Evolutionary conservation across 169 alveolate genomes (phyloP).

Genomic region (Plasmodium blacklocki): DNA sequence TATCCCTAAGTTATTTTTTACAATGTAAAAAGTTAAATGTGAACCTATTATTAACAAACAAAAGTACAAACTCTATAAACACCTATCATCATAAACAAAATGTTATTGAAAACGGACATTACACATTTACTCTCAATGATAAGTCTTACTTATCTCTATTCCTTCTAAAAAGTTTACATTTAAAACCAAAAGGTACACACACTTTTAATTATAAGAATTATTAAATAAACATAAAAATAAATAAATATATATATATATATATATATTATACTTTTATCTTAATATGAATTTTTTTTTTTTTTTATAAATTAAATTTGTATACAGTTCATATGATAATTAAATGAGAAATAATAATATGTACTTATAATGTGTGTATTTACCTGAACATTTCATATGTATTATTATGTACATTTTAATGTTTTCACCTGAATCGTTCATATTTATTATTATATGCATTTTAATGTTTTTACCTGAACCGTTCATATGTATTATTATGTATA

Average conservation of each 20-base stretch:
- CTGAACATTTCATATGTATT: no score
- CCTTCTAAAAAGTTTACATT: constrained; percentile 5
- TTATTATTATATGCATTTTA: no score
- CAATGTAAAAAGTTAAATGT: constrained; percentile 9
- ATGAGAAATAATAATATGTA: no score
- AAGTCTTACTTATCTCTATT: not conserved
- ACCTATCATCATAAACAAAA: not conserved
- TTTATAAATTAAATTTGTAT: no score
- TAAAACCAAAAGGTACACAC: constrained; percentile 26
- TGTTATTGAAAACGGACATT: constrained; percentile 26
- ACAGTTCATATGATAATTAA: no score
- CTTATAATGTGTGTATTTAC: no score
- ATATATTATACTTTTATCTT: no score
- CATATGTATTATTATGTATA: not conserved
- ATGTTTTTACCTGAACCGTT: no score
- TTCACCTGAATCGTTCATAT: no score
- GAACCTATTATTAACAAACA: constrained; percentile 8
- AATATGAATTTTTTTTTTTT: no score
- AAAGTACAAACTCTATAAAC: constrained; percentile 12
- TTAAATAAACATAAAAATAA: not conserved
- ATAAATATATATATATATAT: no score
- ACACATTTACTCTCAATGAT: constrained; percentile 12
- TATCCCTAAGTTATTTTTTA: constrained; percentile 30
- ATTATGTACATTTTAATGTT: no score
- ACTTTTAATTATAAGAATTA: not conserved